Base-by-base conservation (phyloP, 2,329 filamentous ascomycete genomes). In the Neonectria ditissima region DNA sequence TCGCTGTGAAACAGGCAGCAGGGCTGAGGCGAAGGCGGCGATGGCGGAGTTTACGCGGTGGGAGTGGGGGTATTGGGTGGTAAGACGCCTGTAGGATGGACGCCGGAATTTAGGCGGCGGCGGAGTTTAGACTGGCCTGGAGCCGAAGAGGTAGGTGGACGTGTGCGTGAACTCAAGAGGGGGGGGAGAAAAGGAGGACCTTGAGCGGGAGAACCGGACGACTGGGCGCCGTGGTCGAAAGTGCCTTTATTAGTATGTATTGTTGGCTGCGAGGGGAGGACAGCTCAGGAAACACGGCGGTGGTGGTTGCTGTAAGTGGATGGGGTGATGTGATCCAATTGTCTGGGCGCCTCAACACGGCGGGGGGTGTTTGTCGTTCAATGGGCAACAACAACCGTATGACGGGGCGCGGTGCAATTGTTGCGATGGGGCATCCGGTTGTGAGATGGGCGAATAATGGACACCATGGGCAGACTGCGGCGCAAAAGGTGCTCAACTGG, bases 341-440 rank as follows among this genome's bases (percentile, higher is more conserved):
- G 68, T 65, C 52, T 67, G 59, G 59, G 63, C 63, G 52, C 55
- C 57, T 62, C 52, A 66, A 65, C 53, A 57, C 61, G 65, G 54
- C 63, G 59, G 68, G 61, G 67, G 66, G 61, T 62, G 57, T 59
- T 56, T 63, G 50, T 59, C 56, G 56, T 61, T 71, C 68, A 69
- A 71, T 68, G 67, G 59, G 65, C 57, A 41, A 67, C 55, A 70
- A 69, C 59, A 70, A 71, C 69, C 69, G 69, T 71, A 71, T 71
- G 69, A 71, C 69, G 32, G 60, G 55, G 59, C 58, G 34, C 50
- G 59, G 53, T 66, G 62, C 69, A 59, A 68, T 70, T 71, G 66
- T 70, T 56, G 61, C 60, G 39, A 69, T 41, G 61, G 61, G 64
- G 63, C 58, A 65, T 70, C 60, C 60, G 60, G 63, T 60, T 70